Conservation (phyloP, 129 eudicot species). For the Lactuca saligna region DNA sequence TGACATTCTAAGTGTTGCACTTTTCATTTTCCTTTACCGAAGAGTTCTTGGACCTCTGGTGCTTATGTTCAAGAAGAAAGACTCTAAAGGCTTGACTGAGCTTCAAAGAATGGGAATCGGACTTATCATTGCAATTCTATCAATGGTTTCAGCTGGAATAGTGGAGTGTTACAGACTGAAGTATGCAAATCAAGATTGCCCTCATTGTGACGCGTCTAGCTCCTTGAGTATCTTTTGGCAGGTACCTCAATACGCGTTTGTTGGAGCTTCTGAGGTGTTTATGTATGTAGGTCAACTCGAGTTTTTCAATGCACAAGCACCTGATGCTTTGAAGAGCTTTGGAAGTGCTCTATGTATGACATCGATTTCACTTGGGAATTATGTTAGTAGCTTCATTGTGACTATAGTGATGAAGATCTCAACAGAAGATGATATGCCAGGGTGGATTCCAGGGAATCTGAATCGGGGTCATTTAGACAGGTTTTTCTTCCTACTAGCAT, state of each 20-base stretch:
- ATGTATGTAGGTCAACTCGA: conserved; percentile 95
- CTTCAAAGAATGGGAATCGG: conserved; percentile 97
- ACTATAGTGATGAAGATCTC: conserved; percentile 84
- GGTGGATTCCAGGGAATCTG: conserved; percentile 91
- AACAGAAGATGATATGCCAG: conserved; percentile 69
- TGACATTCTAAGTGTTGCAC: conserved; percentile 83
- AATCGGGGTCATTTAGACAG: conserved; percentile 81
- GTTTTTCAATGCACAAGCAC: conserved; percentile 95
- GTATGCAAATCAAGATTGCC: conserved; percentile 68
- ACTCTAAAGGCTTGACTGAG: conserved; percentile 71
- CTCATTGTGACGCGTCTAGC: conserved; percentile 69
- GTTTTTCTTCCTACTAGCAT: conserved; percentile 80
- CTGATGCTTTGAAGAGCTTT: conserved; percentile 87
- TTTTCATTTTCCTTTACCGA: conserved; percentile 73
- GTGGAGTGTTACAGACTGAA: conserved; percentile 77
- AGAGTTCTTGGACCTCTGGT: conserved; percentile 67
- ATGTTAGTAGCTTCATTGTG: conserved; percentile 82
- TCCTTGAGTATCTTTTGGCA: conserved; percentile 94
- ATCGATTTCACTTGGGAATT: conserved; percentile 91
- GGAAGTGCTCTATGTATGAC: conserved; percentile 98
- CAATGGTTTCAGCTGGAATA: conserved; percentile 84
- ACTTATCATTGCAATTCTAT: conserved; percentile 72
- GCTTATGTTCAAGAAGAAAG: conserved; percentile 41
- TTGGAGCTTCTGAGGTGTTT: conserved; percentile 88
- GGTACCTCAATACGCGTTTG: conserved; percentile 76